Conservation (phyloP, 2,329 filamentous ascomycete genomes). For the Curvularia verruculosa region DNA sequence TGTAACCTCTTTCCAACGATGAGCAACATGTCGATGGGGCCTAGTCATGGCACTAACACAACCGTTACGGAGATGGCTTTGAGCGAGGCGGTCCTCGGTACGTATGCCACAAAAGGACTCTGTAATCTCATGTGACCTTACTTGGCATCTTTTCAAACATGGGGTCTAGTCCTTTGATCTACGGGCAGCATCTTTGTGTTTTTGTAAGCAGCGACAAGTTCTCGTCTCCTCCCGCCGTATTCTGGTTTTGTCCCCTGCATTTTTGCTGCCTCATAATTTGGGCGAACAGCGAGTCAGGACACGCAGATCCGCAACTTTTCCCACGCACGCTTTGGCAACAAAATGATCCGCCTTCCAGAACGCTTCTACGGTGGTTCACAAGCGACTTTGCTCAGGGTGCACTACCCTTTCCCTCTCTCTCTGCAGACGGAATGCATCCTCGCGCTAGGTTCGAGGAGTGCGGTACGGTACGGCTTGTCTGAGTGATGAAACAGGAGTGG, state of each 20-base stretch:
- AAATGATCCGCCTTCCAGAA: slow-evolving; percentile 13
- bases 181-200: not conserved
- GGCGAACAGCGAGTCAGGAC: slow-evolving; percentile 12
- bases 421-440: not conserved
- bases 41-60: too few species aligned
- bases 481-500: slow-evolving; percentile 9
- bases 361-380: slow-evolving; percentile 8
- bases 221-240: not conserved
- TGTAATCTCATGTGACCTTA: too few species aligned
- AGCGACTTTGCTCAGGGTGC: not conserved
- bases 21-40: too few species aligned
- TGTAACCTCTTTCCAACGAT: too few species aligned
- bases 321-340: slow-evolving; percentile 2
- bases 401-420: not conserved
- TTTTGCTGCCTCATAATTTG: slow-evolving; percentile 6
- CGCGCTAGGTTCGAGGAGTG: slow-evolving; percentile 20
- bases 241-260: not conserved
- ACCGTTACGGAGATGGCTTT: too few species aligned
- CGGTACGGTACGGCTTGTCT: slow-evolving; percentile 6
- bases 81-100: too few species aligned
- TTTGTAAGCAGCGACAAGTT: not conserved
- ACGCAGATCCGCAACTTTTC: slow-evolving; percentile 8
- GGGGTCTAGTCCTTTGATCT: too few species aligned
- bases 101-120: too few species aligned
- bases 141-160: too few species aligned